These are phyloP conservation scores for Annulohypoxylon maeteangense DNA, from an alignment of 495 filamentous ascomycete genomes.

Conservation along the genomic window DNA sequence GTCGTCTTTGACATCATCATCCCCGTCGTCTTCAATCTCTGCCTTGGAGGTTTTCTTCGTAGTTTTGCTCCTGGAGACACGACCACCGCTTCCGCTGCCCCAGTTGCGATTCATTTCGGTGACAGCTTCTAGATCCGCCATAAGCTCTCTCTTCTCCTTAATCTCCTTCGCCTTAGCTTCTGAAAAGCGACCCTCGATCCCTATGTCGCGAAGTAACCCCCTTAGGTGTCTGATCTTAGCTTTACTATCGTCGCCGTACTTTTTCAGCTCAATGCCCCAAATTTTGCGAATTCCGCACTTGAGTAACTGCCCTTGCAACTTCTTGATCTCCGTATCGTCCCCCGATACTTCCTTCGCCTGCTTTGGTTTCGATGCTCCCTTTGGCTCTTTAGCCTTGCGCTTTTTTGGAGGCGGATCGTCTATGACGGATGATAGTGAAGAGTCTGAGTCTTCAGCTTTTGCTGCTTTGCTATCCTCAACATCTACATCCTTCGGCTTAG, in stretches of 20 bases:
- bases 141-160: slow-evolving; percentile 83
- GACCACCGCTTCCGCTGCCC: slow-evolving; percentile 64
- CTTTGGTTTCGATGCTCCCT: slow-evolving; percentile 32
- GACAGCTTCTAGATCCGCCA: slow-evolving; percentile 82
- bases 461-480: slow-evolving; percentile 40
- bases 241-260: slow-evolving; percentile 70
- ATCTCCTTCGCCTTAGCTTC: slow-evolving; percentile 85
- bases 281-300: slow-evolving; percentile 96
- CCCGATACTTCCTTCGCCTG: slow-evolving; percentile 64
- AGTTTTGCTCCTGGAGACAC: slow-evolving; percentile 49
- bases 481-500: slow-evolving; percentile 31
- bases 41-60: slow-evolving; percentile 45
- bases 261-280: slow-evolving; percentile 86
- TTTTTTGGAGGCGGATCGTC: slow-evolving; percentile 70
- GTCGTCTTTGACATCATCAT: slow-evolving; percentile 53
- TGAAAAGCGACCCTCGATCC: slow-evolving; percentile 89
- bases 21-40: slow-evolving; percentile 47
- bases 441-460: slow-evolving; percentile 69
- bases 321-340: slow-evolving; percentile 85
- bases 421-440: slow-evolving; percentile 80
- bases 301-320: slow-evolving; percentile 84
- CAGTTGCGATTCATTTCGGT: slow-evolving; percentile 80
- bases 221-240: slow-evolving; percentile 87
- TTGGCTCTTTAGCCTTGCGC: slow-evolving; percentile 40
- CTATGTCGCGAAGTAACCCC: slow-evolving; percentile 77